Base-by-base conservation (phyloP, 495 filamentous ascomycete species). In the Penicillium bovifimosum region DNA sequence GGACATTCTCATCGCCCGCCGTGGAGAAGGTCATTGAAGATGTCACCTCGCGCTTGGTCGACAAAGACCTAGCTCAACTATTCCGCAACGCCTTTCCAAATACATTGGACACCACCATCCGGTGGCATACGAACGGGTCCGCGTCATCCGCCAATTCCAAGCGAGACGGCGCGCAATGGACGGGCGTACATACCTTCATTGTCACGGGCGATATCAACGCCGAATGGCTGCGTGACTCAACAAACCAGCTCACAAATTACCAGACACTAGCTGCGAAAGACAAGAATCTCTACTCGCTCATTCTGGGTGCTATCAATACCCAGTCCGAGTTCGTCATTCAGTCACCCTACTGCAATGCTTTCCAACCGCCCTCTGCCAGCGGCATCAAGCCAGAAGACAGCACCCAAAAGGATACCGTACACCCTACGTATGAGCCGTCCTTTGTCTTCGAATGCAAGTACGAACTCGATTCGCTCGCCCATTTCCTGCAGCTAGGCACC, bases 121-220 rank as follows among this genome's bases (percentile, higher is more conserved):
- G 80, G 31, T 90, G 86, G 86, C 86, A 90, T 64, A 71, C 73
- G 4, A 78, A 87, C 55, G 80, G 73, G 29, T 56, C 62, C 1
- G 28, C 58, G 7, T 72, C 70, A 5, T 54, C 64, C 9, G 62
- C 69, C 43, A 75, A 62, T 56, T 68, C 45, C 38, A 68, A 61
- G 63, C 74, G 65, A n/a, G 80, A 82, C 18, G 71, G 74, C 26
- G 77, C 79, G 3, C 75, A 80, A 52, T 96, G 91, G 91, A 77
- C 86, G 51, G 91, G 90, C 0, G 69, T 86, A 1, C 92, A 97
- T 66, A 90, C 84, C 32, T 99, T 99, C 68, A 87, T 99, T 54
- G 95, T 99, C 41, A 99, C 93, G 0, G 92, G 92, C n/a, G 93
- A 99, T 62, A 99, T 99, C 65, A 86, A 96, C 61, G 93, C 93